Evolutionary conservation across 2,329 filamentous ascomycete genomes (phyloP).

Genomic region (Penicillium psychrosexuale): DNA sequence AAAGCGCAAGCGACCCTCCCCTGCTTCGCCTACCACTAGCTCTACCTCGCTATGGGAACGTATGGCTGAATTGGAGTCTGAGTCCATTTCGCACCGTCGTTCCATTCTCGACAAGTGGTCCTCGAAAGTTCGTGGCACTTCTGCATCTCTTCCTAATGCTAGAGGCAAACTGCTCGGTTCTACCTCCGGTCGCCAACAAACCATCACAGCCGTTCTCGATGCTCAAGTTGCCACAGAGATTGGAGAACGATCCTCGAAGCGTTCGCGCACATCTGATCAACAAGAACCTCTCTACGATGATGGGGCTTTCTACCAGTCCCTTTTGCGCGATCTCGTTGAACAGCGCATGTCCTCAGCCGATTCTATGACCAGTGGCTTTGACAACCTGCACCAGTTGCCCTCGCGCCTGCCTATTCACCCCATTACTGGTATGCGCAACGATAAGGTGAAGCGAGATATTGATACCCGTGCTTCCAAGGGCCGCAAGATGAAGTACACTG

Average conservation of each 20-base stretch:
- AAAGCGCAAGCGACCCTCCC: constrained; percentile 51
- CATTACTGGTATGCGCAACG: constrained; percentile 45
- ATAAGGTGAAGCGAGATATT: constrained; percentile 75
- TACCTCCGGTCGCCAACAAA: constrained; percentile 51
- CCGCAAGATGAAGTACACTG: constrained; percentile 86
- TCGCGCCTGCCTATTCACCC: constrained; percentile 39
- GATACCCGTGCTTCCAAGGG: constrained; percentile 96
- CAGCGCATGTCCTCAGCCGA: constrained; percentile 69
- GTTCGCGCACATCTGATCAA: constrained; percentile 24
- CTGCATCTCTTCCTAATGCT: constrained; percentile 52
- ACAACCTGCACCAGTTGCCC: constrained; percentile 38
- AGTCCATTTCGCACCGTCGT: constrained; percentile 60
- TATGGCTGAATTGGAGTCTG: constrained; percentile 64
- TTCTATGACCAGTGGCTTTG: constrained; percentile 46
- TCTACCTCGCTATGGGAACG: constrained; percentile 68
- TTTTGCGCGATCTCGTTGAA: constrained; percentile 90
- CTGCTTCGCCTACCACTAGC: constrained; percentile 51
- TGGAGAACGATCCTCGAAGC: constrained; percentile 33
- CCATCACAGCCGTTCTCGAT: constrained; percentile 44
- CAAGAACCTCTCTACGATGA: constrained; percentile 77
- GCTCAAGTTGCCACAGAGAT: constrained; percentile 44
- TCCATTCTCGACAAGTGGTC: constrained; percentile 88
- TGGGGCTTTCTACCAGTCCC: constrained; percentile 86
- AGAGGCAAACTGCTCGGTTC: constrained; percentile 60
- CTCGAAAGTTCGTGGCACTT: constrained; percentile 62